Evolutionary conservation across 768 basidiomycete species (phyloP), one percentile per base, ranked within the genome.

Genomic region (Pleurotus pulmonarius): DNA sequence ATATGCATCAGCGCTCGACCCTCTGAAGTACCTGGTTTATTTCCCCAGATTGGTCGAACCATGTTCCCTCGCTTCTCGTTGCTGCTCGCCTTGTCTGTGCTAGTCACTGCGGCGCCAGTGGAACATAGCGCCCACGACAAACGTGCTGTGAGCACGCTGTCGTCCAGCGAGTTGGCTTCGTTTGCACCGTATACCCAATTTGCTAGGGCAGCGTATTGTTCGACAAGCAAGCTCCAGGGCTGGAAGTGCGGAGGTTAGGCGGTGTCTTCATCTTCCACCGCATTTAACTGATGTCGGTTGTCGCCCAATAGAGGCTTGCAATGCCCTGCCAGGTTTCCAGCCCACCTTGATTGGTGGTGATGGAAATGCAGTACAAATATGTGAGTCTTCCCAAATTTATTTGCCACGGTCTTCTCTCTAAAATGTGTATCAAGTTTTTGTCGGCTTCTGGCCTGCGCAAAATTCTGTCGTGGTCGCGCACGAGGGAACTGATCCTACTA

Each of bases 391-490:
- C 9, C 41, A 16, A 29, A 66, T 22, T 18, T 43, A 18, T 16
- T 13, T 1, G 12, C 44, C 52, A 46, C 47, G 44, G 34, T 16
- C 37, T 24, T 29, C 29, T n/a, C 37, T 51, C 20, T 44, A 16
- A 56, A 22, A 56, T n/a, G n/a, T n/a, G n/a, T n/a, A n/a, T n/a
- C 4, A 54, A 84, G 82, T 70, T 60, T 84, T 76, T 60, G 82
- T 85, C 16, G 84, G 85, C 5, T 83, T 78, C 60, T 83, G 80
- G 73, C 77, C 78, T 1, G 59, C 69, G 5, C 67, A 78, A 57
- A 72, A 77, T 55, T 71, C 81, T 2, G 74, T 85, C 38, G 75
- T 86, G n/a, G 81, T 86, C 6, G 79, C 78, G 1, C 84, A 85
- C 59, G 73, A 86, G 63, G 85, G 85, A 13, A 86, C 85, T 4